These are phyloP conservation scores for Chrysanthemum seticuspe DNA, from an alignment of 129 eudicot species.

Conservation along the genomic window DNA sequence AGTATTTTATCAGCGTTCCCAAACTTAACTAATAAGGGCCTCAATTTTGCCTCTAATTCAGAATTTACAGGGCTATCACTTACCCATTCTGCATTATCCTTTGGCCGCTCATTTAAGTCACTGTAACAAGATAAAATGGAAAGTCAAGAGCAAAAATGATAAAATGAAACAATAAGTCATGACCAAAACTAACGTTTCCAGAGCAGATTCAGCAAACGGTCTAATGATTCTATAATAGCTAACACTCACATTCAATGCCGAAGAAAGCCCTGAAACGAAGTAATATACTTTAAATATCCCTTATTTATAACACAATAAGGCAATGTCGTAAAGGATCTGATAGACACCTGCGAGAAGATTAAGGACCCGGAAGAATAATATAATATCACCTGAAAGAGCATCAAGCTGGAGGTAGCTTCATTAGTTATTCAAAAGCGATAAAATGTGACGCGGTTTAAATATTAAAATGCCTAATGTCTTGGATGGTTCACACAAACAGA, in stretches of 20 bases:
- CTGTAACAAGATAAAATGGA: slow-evolving; percentile 37
- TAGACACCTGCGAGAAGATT: slow-evolving; percentile 84
- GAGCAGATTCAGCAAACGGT: slow-evolving; percentile 94
- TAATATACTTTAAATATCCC: slow-evolving; percentile 18
- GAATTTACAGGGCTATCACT: slow-evolving; percentile 63
- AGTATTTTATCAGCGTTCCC: slow-evolving; percentile 23
- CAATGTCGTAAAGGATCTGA: slow-evolving; percentile 20
- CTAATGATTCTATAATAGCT: slow-evolving; percentile 80
- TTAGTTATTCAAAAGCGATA: slow-evolving; percentile 31
- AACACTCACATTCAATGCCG: slow-evolving; percentile 69
- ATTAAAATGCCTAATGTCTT: too few relatives aligned
- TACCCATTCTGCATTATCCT: slow-evolving; percentile 59
- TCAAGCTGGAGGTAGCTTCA: slow-evolving; percentile 67
- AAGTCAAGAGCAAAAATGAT: background rate
- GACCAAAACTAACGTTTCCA: slow-evolving; percentile 55
- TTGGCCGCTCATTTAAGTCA: slow-evolving; percentile 55
- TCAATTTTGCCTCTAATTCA: slow-evolving; percentile 66
- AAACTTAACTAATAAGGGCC: slow-evolving; percentile 60
- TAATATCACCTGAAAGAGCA: slow-evolving; percentile 93
- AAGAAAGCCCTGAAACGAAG: slow-evolving; percentile 72
- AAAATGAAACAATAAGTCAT: slow-evolving; percentile 1
- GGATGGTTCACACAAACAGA: too few relatives aligned
- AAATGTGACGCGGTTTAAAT: background rate
- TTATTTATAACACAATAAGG: slow-evolving; percentile 7
- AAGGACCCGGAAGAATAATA: slow-evolving; percentile 79